Conservation (phyloP, 2,329 filamentous ascomycete genomes). For the Furcasterigmium furcatum region DNA sequence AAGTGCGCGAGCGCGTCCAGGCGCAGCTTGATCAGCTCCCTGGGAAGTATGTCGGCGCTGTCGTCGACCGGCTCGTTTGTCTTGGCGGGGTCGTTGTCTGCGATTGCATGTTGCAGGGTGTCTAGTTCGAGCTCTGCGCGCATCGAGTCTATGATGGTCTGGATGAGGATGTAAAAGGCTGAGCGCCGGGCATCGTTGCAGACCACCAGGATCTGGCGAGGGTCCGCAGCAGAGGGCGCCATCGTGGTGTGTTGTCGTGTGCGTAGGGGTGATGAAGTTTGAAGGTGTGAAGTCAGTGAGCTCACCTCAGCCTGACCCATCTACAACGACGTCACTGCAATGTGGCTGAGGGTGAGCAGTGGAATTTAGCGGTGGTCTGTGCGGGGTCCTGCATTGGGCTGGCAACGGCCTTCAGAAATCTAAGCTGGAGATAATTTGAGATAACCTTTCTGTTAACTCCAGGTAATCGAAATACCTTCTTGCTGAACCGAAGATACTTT, state of each 20-base stretch:
- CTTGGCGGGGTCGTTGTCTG: slow-evolving; percentile 17
- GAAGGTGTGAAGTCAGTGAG: too few relatives aligned
- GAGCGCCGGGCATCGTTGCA: slow-evolving; percentile 49
- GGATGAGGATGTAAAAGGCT: slow-evolving; percentile 46
- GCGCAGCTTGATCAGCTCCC: slow-evolving; percentile 26
- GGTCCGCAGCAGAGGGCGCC: slow-evolving; percentile 53
- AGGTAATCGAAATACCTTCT: too few relatives aligned
- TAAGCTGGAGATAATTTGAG: too few relatives aligned
- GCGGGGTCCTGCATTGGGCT: too few relatives aligned
- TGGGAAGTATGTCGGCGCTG: slow-evolving; percentile 8
- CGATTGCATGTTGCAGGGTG: slow-evolving; percentile 12
- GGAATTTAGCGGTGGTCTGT: too few relatives aligned
- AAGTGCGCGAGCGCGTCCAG: slow-evolving; percentile 64
- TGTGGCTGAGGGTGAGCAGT: too few relatives aligned
- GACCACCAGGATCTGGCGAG: slow-evolving; percentile 51
- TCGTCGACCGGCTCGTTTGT: slow-evolving; percentile 12
- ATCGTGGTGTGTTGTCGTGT: slow-evolving; percentile 35
- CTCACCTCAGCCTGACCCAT: too few relatives aligned
- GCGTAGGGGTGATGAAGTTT: too few relatives aligned
- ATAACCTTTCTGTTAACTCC: too few relatives aligned
- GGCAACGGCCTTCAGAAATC: too few relatives aligned
- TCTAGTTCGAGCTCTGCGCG: slow-evolving; percentile 43
- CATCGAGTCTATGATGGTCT: slow-evolving; percentile 53
- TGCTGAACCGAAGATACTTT: too few relatives aligned
- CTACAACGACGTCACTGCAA: too few relatives aligned